Percentiles rank a stretch among this genome's conserved stretches.
phyloP scores from a whole-genome alignment of 495 filamentous ascomycete genomes.

The Darksidea phi region DNA sequence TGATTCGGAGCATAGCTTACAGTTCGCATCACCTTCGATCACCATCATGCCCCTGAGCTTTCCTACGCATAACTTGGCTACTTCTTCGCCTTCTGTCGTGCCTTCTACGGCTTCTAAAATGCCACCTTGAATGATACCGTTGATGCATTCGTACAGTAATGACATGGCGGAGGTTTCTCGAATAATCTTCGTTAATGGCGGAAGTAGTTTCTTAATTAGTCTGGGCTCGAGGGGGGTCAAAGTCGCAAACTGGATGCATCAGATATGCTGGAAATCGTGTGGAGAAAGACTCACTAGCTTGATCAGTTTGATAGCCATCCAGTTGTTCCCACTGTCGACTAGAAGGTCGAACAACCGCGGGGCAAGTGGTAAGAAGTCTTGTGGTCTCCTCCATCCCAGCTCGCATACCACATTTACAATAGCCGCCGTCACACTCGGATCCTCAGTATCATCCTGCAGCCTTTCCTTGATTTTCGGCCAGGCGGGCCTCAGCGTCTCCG shows the following conservation, averaged over 20 bases:
- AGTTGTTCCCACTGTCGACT: conserved; percentile 93
- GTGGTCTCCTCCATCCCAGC: conserved; percentile 86
- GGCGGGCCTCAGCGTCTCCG: conserved; percentile 83
- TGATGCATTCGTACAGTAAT: conserved; percentile 94
- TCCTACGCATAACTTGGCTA: conserved; percentile 87
- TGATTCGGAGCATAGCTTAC: conserved; percentile 53
- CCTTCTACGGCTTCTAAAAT: conserved; percentile 79
- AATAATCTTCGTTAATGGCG: conserved; percentile 90
- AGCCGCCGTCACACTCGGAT: conserved; percentile 89
- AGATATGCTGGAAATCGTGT: not conserved
- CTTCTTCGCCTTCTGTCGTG: conserved; percentile 78
- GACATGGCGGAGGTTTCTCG: conserved; percentile 95
- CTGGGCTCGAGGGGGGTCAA: conserved; percentile 91
- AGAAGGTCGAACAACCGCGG: conserved; percentile 88
- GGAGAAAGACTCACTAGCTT: conserved; percentile 68
- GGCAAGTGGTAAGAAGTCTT: conserved; percentile 89
- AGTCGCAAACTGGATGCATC: conserved; percentile 74
- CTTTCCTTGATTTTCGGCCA: conserved; percentile 97
- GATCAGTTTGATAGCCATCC: conserved; percentile 99
- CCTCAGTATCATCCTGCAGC: conserved; percentile 84
- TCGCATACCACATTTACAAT: conserved; percentile 97
- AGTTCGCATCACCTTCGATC: conserved; percentile 86
- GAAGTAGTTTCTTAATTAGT: conserved; percentile 85
- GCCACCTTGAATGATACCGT: conserved; percentile 94
- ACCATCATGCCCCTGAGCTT: conserved; percentile 93